phyloP scores from a whole-genome alignment of 192 early-diverging fungal species.

The Dimargaris verticillata region DNA sequence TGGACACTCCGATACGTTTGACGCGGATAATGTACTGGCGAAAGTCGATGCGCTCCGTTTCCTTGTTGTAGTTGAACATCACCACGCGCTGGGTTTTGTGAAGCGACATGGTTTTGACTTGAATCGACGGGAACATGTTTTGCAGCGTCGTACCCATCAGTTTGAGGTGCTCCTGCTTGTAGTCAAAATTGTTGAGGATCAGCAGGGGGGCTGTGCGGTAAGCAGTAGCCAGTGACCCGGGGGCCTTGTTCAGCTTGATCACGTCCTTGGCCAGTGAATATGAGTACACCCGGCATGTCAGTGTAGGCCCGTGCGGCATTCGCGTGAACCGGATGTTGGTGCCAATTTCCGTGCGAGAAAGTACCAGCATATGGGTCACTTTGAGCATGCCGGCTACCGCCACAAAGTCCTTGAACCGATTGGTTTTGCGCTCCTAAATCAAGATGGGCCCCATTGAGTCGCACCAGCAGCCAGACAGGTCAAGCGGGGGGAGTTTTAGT shows the following conservation, averaged over 20 bases:
- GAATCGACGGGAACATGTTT: conserved; percentile 92
- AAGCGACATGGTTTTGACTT: conserved; percentile 86
- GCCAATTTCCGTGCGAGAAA: conserved; percentile 65
- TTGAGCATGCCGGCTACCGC: conserved; percentile 65
- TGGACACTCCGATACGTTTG: conserved; percentile 74
- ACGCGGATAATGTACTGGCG: conserved; percentile 86
- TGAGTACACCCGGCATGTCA: conserved; percentile 64
- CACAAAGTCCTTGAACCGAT: conserved; percentile 88
- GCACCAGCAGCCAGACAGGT: too few species aligned
- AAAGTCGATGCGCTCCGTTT: conserved; percentile 71
- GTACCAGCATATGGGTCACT: conserved; percentile 77
- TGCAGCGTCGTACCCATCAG: conserved; percentile 90
- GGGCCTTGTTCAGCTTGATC: conserved; percentile 51
- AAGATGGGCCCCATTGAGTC: too few species aligned
- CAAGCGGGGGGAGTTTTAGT: too few species aligned
- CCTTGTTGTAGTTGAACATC: conserved; percentile 76
- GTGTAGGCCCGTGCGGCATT: conserved; percentile 82
- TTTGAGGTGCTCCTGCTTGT: conserved; percentile 49
- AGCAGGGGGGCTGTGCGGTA: conserved; percentile 66
- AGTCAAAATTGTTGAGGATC: conserved; percentile 32
- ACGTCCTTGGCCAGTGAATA: conserved; percentile 79
- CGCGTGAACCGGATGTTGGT: conserved; percentile 74
- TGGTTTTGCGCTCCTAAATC: conserved; percentile 84
- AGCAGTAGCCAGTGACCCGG: conserved; percentile 59
- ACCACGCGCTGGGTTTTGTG: conserved; percentile 79